Evolutionary conservation across 306 rosid genomes (phyloP).

Genomic region (Senna tora): DNA sequence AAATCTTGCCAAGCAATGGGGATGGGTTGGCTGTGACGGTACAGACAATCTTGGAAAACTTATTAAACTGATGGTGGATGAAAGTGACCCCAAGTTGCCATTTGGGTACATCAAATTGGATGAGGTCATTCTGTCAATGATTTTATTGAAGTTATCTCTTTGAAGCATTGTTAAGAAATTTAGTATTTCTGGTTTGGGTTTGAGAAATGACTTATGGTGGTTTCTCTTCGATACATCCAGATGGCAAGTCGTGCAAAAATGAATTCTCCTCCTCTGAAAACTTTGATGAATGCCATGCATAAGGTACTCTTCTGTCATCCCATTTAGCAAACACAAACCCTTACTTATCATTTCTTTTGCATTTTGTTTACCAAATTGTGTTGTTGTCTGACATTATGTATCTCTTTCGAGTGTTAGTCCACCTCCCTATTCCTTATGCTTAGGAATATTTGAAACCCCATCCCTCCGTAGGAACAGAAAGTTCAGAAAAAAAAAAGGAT

Average conservation of each 20-base stretch:
- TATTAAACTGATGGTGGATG: constrained; percentile 77
- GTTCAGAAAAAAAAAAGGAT: not conserved
- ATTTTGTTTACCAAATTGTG: not conserved
- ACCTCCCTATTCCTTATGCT: not conserved
- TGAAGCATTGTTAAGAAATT: constrained; percentile 22
- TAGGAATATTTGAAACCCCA: not conserved
- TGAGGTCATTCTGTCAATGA: constrained; percentile 56
- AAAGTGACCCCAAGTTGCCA: constrained; percentile 81
- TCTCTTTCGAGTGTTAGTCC: not conserved
- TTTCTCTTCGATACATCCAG: constrained; percentile 44
- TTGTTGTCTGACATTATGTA: not conserved
- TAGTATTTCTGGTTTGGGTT: constrained; percentile 18
- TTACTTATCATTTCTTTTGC: not conserved
- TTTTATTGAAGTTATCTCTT: constrained; percentile 15
- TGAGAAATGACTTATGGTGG: constrained; percentile 3
- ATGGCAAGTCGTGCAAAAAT: constrained; percentile 94
- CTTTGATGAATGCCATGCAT: constrained; percentile 64
- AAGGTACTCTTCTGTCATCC: constrained; percentile 51
- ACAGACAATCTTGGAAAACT: constrained; percentile 76
- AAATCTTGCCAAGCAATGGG: constrained; percentile 76
- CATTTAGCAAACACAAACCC: not conserved
- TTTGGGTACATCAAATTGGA: constrained; percentile 91
- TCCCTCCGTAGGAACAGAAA: not conserved
- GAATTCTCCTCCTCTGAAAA: constrained; percentile 69
- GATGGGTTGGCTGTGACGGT: constrained; percentile 68